These are phyloP conservation scores for fission yeast (Schizosaccharomyces pombe) DNA, from an alignment of 805 yeast species.

Conservation along the genomic window DNA sequence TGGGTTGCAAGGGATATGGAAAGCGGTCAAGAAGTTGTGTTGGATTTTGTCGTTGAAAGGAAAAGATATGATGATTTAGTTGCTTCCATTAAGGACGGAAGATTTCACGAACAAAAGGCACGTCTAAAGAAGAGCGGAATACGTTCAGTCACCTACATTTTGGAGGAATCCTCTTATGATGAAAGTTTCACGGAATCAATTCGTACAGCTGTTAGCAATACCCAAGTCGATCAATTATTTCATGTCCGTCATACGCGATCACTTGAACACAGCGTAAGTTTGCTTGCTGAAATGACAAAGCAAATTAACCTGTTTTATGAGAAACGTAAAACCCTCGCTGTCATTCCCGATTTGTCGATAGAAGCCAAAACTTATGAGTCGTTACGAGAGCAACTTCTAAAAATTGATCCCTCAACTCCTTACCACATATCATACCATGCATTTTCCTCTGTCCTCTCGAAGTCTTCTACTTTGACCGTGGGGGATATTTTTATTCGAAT, in stretches of 20 bases:
- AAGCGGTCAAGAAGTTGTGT: constrained; percentile 37
- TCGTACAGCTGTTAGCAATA: constrained; percentile 51
- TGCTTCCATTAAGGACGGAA: constrained; percentile 60
- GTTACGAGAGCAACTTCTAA: constrained; percentile 6
- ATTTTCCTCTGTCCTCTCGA: constrained; percentile 47
- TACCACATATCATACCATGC: constrained; percentile 24
- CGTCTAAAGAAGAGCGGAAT: constrained; percentile 51
- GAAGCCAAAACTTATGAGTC: constrained; percentile 7
- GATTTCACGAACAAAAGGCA: constrained; percentile 68
- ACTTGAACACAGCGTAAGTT: constrained; percentile 50
- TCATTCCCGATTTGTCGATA: constrained; percentile 19
- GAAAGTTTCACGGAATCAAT: constrained; percentile 28
- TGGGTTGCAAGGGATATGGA: constrained; percentile 61
- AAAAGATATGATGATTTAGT: constrained; percentile 75
- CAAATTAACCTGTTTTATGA: constrained; percentile 21
- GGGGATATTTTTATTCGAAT: constrained; percentile 52
- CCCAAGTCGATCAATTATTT: constrained; percentile 42
- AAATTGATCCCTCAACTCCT: constrained; percentile 10
- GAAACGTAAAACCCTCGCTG: constrained; percentile 14
- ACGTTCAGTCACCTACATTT: constrained; percentile 42
- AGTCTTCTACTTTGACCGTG: constrained; percentile 44
- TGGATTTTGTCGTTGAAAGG: constrained; percentile 73
- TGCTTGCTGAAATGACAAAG: constrained; percentile 27
- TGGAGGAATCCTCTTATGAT: constrained; percentile 38
- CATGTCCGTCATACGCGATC: constrained; percentile 43